A percentile compares a stretch with the other conserved stretches of the same genome.
phyloP scores from a whole-genome alignment of 768 basidiomycete genomes.

The Suillus bovinus region DNA sequence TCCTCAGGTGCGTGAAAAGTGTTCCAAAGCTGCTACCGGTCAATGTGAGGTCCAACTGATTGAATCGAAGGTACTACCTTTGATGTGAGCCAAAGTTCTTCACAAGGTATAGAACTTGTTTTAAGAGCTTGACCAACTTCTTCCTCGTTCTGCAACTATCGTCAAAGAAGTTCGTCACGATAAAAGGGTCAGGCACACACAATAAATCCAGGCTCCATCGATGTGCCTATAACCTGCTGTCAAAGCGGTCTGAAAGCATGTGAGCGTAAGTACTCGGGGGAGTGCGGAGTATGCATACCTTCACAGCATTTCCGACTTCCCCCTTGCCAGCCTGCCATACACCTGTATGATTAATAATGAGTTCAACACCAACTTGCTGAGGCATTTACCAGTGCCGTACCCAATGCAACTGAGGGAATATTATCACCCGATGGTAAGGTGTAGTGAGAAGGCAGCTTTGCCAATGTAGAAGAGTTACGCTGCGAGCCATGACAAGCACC shows the following conservation, averaged over 20 bases:
- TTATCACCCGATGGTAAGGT: conserved; percentile 65
- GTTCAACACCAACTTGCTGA: neutral
- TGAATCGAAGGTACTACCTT: conserved; percentile 35
- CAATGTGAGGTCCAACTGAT: neutral
- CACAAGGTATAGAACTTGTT: conserved; percentile 58
- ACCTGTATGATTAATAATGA: conserved; percentile 36
- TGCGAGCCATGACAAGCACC: conserved; percentile 19
- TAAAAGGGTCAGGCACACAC: conserved; percentile 37
- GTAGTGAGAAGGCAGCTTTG: conserved; percentile 46
- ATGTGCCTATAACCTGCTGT: conserved; percentile 69
- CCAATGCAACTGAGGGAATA: conserved; percentile 68
- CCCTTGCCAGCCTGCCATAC: conserved; percentile 59
- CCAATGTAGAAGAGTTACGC: conserved; percentile 25
- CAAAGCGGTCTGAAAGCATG: conserved; percentile 47
- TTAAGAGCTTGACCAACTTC: conserved; percentile 66
- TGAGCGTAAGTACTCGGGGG: neutral
- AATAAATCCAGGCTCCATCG: conserved; percentile 72
- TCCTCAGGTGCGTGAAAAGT: conserved; percentile 73
- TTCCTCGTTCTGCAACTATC: conserved; percentile 53
- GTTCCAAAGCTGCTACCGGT: conserved; percentile 61
- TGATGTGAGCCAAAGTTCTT: conserved; percentile 68
- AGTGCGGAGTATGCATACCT: conserved; percentile 35
- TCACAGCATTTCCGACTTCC: conserved; percentile 70
- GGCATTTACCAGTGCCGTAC: conserved; percentile 32
- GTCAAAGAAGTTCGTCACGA: conserved; percentile 8